These are phyloP conservation scores for Sporisorium exsertum DNA, from an alignment of 1,284 basidiomycete genomes.

Conservation along the genomic window DNA sequence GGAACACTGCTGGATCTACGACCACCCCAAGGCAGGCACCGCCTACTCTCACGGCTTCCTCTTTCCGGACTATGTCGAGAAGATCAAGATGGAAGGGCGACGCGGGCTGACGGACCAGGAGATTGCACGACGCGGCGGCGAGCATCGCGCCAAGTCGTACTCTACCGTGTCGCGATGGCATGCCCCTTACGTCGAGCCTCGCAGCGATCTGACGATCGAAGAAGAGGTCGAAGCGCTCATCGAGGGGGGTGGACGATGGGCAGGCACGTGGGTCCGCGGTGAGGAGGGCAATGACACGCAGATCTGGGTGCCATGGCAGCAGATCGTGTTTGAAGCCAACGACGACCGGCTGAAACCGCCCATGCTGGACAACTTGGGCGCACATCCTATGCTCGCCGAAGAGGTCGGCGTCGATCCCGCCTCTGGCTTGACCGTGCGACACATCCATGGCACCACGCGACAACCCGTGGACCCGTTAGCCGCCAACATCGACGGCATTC, in stretches of 20 bases:
- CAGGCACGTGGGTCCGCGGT: conserved; percentile 72
- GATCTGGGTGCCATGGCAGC: conserved; percentile 58
- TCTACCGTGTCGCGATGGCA: conserved; percentile 90
- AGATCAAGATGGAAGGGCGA: conserved; percentile 73
- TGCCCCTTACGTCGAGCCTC: conserved; percentile 79
- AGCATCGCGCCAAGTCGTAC: conserved; percentile 76
- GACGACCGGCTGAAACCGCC: conserved; percentile 60
- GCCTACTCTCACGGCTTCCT: conserved; percentile 92
- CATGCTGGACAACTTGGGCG: conserved; percentile 10
- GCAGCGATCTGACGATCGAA: conserved; percentile 76
- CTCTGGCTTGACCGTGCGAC: conserved; percentile 44
- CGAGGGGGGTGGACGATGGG: conserved; percentile 77
- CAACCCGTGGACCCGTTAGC: conserved; percentile 8
- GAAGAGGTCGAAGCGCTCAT: conserved; percentile 91
- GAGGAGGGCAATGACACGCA: conserved; percentile 55
- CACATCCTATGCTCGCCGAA: conserved; percentile 34
- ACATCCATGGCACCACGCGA: conserved; percentile 68
- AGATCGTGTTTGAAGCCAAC: conserved; percentile 65
- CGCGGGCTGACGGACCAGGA: conserved; percentile 70
- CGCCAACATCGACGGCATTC: conserved; percentile 11
- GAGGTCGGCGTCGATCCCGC: conserved; percentile 53
- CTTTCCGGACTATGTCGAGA: conserved; percentile 88
- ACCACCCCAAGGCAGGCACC: conserved; percentile 92
- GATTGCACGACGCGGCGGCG: conserved; percentile 65
- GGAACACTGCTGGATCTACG: conserved; percentile 97